phyloP scores from a whole-genome alignment of 1,139 yeast genomes.

The Blastobotrys illinoisensis region DNA sequence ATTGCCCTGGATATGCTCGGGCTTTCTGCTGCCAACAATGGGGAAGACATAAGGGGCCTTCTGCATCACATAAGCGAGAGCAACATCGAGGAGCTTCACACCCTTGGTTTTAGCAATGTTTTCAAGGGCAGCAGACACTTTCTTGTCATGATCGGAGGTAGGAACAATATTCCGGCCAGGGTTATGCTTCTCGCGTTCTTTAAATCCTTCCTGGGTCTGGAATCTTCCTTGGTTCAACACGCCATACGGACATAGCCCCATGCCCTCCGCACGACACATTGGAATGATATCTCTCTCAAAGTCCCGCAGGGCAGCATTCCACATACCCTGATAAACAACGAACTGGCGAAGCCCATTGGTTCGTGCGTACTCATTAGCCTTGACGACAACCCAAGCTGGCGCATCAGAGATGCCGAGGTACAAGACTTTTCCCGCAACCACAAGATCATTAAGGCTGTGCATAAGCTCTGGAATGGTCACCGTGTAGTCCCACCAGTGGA shows the following conservation, averaged over 20 bases:
- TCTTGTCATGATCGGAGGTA: too few species aligned
- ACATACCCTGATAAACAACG: conserved; percentile 24
- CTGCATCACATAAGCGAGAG: conserved; percentile 24
- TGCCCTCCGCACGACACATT: conserved; percentile 20
- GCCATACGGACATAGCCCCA: conserved; percentile 25
- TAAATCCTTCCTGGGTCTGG: conserved; percentile 18
- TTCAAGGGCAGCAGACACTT: too few species aligned
- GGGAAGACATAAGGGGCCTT: conserved; percentile 23
- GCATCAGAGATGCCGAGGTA: conserved; percentile 25
- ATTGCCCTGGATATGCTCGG: conserved; percentile 16
- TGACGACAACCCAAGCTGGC: conserved; percentile 26
- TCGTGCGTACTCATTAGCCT: conserved; percentile 24
- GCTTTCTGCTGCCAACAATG: conserved; percentile 19
- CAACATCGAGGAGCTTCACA: conserved; percentile 13
- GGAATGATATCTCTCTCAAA: conserved; percentile 26
- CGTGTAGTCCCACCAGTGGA: conserved; percentile 27
- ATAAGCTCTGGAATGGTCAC: conserved; percentile 24
- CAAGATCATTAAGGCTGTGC: conserved; percentile 23
- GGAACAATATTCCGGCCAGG: conserved; percentile 6
- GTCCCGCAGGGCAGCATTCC: conserved; percentile 23
- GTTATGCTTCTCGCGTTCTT: conserved; percentile 14
- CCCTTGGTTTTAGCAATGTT: too few species aligned
- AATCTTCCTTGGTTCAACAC: conserved; percentile 21
- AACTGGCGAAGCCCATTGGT: conserved; percentile 23
- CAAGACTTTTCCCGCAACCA: conserved; percentile 18